Base-by-base conservation (phyloP, 768 basidiomycete species). In the Kwoniella sp. region DNA sequence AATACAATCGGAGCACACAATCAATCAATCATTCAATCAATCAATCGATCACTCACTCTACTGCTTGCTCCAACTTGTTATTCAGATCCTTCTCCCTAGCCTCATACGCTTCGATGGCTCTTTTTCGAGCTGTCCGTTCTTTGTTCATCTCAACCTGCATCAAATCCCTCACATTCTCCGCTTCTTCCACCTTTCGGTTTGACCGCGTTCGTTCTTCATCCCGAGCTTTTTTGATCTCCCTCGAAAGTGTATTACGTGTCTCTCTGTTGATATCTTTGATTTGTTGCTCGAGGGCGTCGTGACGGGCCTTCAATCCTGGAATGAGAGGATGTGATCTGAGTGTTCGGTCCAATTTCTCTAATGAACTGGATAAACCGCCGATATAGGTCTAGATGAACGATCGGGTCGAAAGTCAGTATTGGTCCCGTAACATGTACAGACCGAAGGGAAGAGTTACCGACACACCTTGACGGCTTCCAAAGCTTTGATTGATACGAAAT, bases 381-480 rank as follows among this genome's bases (percentile, higher is more conserved):
- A 74, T 44, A 30, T 74, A 71, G 30, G n/a, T 70, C 73, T 70
- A 22, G 8, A 19, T 5, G 5, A 13, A 5, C 33, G 33, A 6
- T 33, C 13, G 33, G n/a, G n/a, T n/a, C 33, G 13, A 33, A 13
- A 33, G 33, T 33, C 33, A 33, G 33, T 13, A 5, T 33, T 33
- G 13, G 33, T 33, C 33, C 13, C 33, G 13, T 33, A 33, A 5
- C 13, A 33, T 33, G n/a, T n/a, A n/a, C n/a, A n/a, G n/a, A n/a
- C n/a, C n/a, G n/a, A n/a, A n/a, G n/a, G n/a, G n/a, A n/a, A n/a
- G n/a, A n/a, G n/a, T n/a, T n/a, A n/a, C n/a, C n/a, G 50, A 60
- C 70, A 56, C 53, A 72, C 73, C 64, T 70, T 61, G 3, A 72
- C 55, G 19, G 62, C 65, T 17, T 54, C 46, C 8, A 75, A 40